Evolutionary conservation across 108 stramenopile species (phyloP).

Genomic region (Nitzschia sp.): DNA sequence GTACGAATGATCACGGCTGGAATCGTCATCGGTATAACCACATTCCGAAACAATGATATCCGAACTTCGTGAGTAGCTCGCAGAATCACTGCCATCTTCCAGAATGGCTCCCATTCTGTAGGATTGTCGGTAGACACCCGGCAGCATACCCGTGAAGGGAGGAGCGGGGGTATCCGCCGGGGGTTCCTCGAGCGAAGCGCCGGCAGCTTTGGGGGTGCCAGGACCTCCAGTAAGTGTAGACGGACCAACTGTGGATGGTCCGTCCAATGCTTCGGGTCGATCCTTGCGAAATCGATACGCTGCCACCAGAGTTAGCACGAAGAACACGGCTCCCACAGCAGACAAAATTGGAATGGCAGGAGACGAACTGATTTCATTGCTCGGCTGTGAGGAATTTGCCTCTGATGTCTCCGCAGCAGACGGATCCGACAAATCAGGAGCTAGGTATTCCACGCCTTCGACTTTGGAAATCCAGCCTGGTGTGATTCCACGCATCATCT

Average conservation of each 20-base stretch:
- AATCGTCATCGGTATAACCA: constrained; percentile 26
- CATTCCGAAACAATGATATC: constrained; percentile 33
- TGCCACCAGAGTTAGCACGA: constrained; percentile 15
- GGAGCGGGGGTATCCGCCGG: not conserved
- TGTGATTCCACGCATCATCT: constrained; percentile 4
- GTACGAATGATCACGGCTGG: constrained; percentile 11
- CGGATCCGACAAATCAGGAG: constrained; percentile 7
- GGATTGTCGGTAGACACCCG: constrained; percentile 16
- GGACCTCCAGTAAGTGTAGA: too few relatives aligned
- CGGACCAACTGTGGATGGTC: constrained; percentile 13
- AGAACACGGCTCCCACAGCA: constrained; percentile 14
- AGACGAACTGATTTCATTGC: not conserved
- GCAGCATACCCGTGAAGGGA: constrained; percentile 10
- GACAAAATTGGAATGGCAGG: constrained; percentile 2
- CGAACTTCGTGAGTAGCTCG: not conserved
- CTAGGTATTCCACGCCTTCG: constrained; percentile 3
- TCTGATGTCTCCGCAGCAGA: not conserved
- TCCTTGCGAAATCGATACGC: constrained; percentile 16
- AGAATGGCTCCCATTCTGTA: constrained; percentile 30
- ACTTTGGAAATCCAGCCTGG: not conserved
- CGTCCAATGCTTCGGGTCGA: constrained; percentile 2
- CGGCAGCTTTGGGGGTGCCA: not conserved
- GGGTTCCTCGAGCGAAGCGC: not conserved
- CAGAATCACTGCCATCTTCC: constrained; percentile 30
- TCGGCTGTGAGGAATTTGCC: not conserved